Evolutionary conservation across 768 basidiomycete genomes (phyloP), one percentile per base, ranked within the genome.

Genomic region (Termitomyces sp.): DNA sequence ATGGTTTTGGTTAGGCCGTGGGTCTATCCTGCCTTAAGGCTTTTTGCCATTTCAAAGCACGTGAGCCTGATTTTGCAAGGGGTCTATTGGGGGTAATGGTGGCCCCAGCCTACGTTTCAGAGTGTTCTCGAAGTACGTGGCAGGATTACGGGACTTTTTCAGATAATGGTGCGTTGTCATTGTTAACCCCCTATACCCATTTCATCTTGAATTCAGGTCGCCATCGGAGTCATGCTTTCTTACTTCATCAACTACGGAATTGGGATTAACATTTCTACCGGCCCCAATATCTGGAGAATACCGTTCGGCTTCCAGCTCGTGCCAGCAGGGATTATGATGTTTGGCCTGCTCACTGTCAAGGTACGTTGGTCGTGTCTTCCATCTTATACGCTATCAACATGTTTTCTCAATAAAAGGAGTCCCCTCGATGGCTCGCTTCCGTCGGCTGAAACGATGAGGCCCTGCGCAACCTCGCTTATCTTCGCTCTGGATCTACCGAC

Each of bases 71-170:
- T n/a, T n/a, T n/a, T n/a, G n/a, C n/a, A n/a, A n/a, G n/a, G n/a
- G n/a, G n/a, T n/a, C n/a, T n/a, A n/a, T n/a, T n/a, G n/a, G n/a
- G n/a, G n/a, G n/a, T n/a, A n/a, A n/a, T n/a, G n/a, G 88, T 94
- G 3, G 87, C 92, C 1, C 94, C 94, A 6, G 87, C 91, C 0
- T 96, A 85, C 69, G 92, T 94, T 24, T 88, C 90, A 11, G 94
- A 96, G 72, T 93, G 92, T 71, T 82, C 88, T 2, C 94, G 81
- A 91, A 20, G 90, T 93, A 7, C 88, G 94, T 63, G 92, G 92
- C 6, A 82, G 90, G 53, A 91, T 94, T 65, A 93, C 91, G 0
- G 92, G 92, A 48, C 69, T 91, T 38, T 94, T 94, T 81, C 93
- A 94, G 71, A 85, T 95, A 71, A 88, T 92, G 84, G 92, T 84